Evolutionary conservation across 495 filamentous ascomycete genomes (phyloP), one percentile per base, ranked within the genome.

Genomic region (Aspergillus bertholletiae): DNA sequence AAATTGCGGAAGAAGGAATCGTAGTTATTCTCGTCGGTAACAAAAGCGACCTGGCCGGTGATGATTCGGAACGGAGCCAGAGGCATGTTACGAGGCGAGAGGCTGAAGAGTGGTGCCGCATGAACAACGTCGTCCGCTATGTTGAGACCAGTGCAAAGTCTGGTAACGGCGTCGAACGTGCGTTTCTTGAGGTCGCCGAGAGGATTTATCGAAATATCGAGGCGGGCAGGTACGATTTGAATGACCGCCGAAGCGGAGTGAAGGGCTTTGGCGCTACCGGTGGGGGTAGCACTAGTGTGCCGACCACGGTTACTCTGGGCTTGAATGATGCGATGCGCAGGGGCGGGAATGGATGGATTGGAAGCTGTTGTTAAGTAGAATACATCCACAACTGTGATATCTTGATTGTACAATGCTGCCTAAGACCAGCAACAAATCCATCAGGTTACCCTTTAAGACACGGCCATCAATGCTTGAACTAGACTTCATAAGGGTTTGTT

Each of bases 81-180:
- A 80, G 93, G 53, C 85, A 90, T 62, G 89, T 98, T 1, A 85
- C 88, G 1, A 72, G 68, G 34, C 75, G 84, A 44, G 92, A 96
- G 69, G 94, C 94, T 7, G 83, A 88, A 60, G 88, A 87, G 48
- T 98, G 94, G 94, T 94, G 90, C 30, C 75, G 76, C 49, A 68
- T 75, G 55, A 96, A 97, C 70, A 86, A 85, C 46, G 82, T 97
- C 17, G 80, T 96, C 54, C 82, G 87, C 59, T 96, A 96, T 67
- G 89, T 97, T 46, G 94, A 98, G 74, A 98, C 94, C n/a, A 88
- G 83, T 52, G 94, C 94, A 34, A 98, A 96, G 75, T 91, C 84
- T 34, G 94, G 94, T 21, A 90, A 94, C 67, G 88, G 88, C 20
- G 94, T 98, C 30, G 94, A 98, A 70, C 78, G 84, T 54, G 94